Evolutionary conservation across 2,329 filamentous ascomycete genomes (phyloP).

Genomic region (Fusarium gaditjirri): DNA sequence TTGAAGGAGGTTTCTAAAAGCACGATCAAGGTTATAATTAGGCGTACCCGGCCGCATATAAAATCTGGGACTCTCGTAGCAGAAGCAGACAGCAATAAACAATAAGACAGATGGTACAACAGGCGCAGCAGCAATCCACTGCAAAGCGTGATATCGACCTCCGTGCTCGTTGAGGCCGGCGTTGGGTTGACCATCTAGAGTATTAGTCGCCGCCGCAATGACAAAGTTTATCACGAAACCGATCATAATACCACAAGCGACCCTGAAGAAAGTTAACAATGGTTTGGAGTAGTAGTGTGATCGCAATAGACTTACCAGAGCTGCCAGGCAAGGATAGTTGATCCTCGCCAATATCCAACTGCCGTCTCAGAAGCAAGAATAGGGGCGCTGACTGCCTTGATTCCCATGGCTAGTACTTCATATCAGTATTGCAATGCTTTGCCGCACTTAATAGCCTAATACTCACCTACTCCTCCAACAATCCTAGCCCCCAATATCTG

Average conservation of each 20-base stretch:
- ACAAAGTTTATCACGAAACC: slow-evolving; percentile 39
- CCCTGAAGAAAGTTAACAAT: slow-evolving; percentile 13
- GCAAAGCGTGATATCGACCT: slow-evolving; percentile 29
- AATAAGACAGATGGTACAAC: slow-evolving; percentile 50
- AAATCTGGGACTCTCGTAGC: slow-evolving; percentile 54
- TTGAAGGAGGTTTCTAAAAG: slow-evolving; percentile 47
- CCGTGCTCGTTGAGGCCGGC: not conserved
- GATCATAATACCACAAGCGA: slow-evolving; percentile 41
- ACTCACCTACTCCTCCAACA: slow-evolving; percentile 28
- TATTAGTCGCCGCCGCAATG: slow-evolving; percentile 15
- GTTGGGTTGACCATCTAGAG: not conserved
- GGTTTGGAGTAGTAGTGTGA: too few relatives aligned
- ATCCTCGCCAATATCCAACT: slow-evolving; percentile 59
- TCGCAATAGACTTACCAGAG: slow-evolving; percentile 50
- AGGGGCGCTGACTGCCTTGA: slow-evolving; percentile 60
- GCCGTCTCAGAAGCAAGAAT: slow-evolving; percentile 60
- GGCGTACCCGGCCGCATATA: slow-evolving; percentile 50
- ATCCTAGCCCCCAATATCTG: slow-evolving; percentile 47
- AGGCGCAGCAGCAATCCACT: slow-evolving; percentile 51
- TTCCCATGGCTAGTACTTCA: slow-evolving; percentile 54
- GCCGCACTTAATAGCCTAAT: not conserved
- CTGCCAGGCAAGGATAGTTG: slow-evolving; percentile 60
- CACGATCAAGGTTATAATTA: slow-evolving; percentile 49
- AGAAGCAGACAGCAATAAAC: slow-evolving; percentile 50
- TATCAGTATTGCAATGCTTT: not conserved